Evolutionary conservation across 2,329 filamentous ascomycete species (phyloP), one percentile per base, ranked within the genome.

Genomic region (Trichocomaceae sp.): DNA sequence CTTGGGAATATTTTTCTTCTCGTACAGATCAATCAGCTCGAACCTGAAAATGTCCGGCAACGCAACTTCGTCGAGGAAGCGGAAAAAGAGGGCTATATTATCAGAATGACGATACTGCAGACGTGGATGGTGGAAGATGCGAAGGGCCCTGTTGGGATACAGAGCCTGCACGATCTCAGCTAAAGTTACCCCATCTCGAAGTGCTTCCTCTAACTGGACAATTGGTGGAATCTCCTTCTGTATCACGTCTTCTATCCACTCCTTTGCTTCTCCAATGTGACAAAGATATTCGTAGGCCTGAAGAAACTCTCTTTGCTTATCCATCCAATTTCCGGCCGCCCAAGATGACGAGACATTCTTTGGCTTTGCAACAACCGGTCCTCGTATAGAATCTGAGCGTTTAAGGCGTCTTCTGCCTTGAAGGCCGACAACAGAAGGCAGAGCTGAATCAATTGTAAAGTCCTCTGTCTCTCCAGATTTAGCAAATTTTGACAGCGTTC

Each of bases 1-100:
- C 71, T 97, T 99, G 3, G 93, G 93, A 1, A 97, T 95, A 65
- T 99, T 99, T 75, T 99, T 99, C 78, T 97, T 99, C 73, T 99
- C 95, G 75, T 99, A 99, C 12, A 99, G 76, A 72, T 99, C 93
- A 60, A 97, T 95, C 46, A 97, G 79, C 70, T 99, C 93, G 70
- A 99, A 99, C 55, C 92, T 85, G 71, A 99, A 99, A 17, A 99
- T 81, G 63, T 99, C 95, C 1, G 93, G 93, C 2, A 99, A 77
- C 65, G 96, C 88, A 8, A 96, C 84, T 58, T 96, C 89, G 60
- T 92, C 88, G 1, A 99, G 80, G 61, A 95, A 96, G 56, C 88
- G 84, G 74, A 97, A 97, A 75, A 99, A 99, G 48, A 93, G 83
- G 44, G 90, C 92, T 60, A 97, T 96, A 62, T 99, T 99, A 79